These are phyloP conservation scores for Lepraria neglecta DNA, from an alignment of 495 filamentous ascomycete species.

Conservation along the genomic window DNA sequence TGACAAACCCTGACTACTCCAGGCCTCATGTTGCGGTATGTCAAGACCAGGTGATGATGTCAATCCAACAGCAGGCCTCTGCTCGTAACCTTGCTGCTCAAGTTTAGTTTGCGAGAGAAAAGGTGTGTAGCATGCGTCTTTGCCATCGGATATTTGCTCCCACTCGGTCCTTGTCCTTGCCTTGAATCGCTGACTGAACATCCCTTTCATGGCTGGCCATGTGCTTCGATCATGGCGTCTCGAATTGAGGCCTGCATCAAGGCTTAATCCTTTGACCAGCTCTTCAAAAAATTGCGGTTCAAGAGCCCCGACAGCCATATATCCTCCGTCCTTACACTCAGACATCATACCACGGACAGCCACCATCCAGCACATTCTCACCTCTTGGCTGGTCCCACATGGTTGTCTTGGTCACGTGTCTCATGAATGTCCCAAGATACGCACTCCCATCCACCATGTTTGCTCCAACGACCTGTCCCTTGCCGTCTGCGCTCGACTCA, in stretches of 20 bases:
- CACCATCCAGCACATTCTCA: constrained; percentile 72
- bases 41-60: constrained; percentile 55
- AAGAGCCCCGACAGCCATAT: constrained; percentile 84
- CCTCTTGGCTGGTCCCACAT: constrained; percentile 60
- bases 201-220: constrained; percentile 57
- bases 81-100: constrained; percentile 60
- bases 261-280: constrained; percentile 57
- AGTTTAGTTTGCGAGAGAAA: constrained; percentile 71
- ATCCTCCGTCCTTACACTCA: constrained; percentile 77
- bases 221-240: constrained; percentile 48
- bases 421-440: constrained; percentile 69
- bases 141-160: constrained; percentile 80
- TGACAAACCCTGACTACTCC: constrained; percentile 50
- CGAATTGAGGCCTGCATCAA: constrained; percentile 45
- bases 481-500: constrained; percentile 43
- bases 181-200: constrained; percentile 61
- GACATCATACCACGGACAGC: constrained; percentile 79
- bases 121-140: constrained; percentile 86
- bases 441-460: constrained; percentile 92
- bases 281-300: constrained; percentile 77
- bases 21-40: constrained; percentile 55
- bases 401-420: constrained; percentile 53
- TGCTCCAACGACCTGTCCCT: constrained; percentile 82
- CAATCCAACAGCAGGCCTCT: constrained; percentile 67
- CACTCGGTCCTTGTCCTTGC: constrained; percentile 71